Conservation (phyloP, 1,139 yeast species). For the Lodderomyces orthopsilosis region DNA sequence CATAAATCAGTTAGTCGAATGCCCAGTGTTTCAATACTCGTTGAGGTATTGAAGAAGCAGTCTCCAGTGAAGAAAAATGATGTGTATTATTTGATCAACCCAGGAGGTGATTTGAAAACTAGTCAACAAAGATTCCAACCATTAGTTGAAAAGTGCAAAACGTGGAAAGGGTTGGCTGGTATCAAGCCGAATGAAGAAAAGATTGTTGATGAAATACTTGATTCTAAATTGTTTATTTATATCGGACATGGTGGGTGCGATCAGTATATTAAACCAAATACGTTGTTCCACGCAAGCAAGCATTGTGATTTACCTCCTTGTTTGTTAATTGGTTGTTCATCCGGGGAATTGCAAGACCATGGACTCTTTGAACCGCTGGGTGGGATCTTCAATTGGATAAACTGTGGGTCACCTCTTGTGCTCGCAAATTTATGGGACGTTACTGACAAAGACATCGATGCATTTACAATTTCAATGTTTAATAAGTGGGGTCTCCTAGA, state of each 20-base stretch:
- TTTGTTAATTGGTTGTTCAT: constrained; percentile 86
- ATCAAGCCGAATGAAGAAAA: constrained; percentile 54
- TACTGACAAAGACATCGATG: constrained; percentile 91
- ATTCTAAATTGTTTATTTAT: constrained; percentile 62
- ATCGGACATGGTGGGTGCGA: constrained; percentile 97
- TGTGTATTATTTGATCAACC: constrained; percentile 69
- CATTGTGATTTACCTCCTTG: constrained; percentile 50
- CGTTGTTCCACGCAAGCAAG: constrained; percentile 22
- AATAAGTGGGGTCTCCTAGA: constrained; percentile 57
- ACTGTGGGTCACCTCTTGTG: constrained; percentile 80
- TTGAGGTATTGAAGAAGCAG: constrained; percentile 33
- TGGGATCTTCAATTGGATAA: constrained; percentile 68
- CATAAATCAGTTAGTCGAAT: constrained; percentile 65
- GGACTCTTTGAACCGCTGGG: constrained; percentile 78
- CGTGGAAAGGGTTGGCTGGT: constrained; percentile 60
- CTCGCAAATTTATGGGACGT: constrained; percentile 95
- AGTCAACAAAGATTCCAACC: constrained; percentile 64
- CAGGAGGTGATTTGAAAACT: constrained; percentile 69
- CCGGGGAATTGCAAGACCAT: constrained; percentile 62
- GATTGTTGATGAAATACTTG: constrained; percentile 31
- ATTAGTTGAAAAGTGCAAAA: constrained; percentile 32
- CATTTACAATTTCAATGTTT: constrained; percentile 60
- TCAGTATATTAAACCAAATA: constrained; percentile 55
- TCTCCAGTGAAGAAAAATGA: constrained; percentile 7
- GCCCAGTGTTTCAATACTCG: constrained; percentile 60